A percentile compares a stretch with the other conserved stretches of the same genome.
Evolutionary conservation across 2,329 filamentous ascomycete species (phyloP).

Genomic region (Phaeophleospora eucalypticola): DNA sequence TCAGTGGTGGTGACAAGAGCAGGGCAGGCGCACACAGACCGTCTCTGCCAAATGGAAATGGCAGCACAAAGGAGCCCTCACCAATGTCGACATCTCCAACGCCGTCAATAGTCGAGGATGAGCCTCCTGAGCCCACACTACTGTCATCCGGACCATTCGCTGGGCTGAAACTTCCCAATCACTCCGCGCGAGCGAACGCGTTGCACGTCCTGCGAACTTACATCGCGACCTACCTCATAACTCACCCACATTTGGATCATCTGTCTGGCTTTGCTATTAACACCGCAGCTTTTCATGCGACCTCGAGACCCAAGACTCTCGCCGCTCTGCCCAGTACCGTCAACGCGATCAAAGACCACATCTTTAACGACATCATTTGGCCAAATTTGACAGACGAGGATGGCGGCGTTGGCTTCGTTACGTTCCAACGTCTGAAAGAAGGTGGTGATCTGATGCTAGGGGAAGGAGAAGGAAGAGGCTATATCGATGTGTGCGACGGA

Average conservation of each 20-base stretch:
- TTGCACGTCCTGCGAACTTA: slow-evolving; percentile 72
- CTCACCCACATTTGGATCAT: slow-evolving; percentile 95
- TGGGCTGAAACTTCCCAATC: slow-evolving; percentile 66
- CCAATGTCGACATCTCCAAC: slow-evolving; percentile 12
- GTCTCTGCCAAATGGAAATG: slow-evolving; percentile 9
- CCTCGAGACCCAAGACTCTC: slow-evolving; percentile 73
- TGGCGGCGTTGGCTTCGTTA: slow-evolving; percentile 86
- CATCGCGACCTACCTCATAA: slow-evolving; percentile 85
- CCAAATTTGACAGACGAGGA: slow-evolving; percentile 96
- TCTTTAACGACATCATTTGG: slow-evolving; percentile 98
- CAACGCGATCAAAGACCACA: slow-evolving; percentile 82
- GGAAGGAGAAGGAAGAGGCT: slow-evolving; percentile 73
- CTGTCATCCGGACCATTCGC: slow-evolving; percentile 67
- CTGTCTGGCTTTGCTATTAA: slow-evolving; percentile 89
- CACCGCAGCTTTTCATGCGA: slow-evolving; percentile 77
- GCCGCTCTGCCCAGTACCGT: slow-evolving; percentile 88
- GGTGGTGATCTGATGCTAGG: slow-evolving; percentile 82
- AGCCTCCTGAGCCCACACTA: slow-evolving; percentile 46
- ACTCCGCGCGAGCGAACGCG: slow-evolving; percentile 70
- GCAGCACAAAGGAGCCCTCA: slow-evolving; percentile 2
- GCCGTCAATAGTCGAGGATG: slow-evolving; percentile 13
- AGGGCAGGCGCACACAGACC: slow-evolving; percentile 7
- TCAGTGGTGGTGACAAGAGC: slow-evolving; percentile 26
- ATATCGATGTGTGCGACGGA: slow-evolving; percentile 82
- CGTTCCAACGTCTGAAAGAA: slow-evolving; percentile 82